Evolutionary conservation across 2,329 filamentous ascomycete species (phyloP).

Genomic region (Eurotiales sp.): DNA sequence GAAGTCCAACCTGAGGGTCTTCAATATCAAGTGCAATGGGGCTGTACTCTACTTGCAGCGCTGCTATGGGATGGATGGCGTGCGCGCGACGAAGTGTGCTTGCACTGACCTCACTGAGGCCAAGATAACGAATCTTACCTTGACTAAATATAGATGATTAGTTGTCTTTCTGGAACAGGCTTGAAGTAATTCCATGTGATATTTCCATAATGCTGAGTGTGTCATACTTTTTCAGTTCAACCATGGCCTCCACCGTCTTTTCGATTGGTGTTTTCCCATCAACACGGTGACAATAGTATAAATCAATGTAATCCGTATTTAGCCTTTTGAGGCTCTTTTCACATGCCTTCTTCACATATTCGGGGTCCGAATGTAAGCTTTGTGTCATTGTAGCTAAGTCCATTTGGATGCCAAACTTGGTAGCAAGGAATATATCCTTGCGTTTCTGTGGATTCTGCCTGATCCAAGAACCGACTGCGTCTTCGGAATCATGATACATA

Average conservation of each 20-base stretch:
- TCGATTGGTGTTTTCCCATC: slow-evolving; percentile 48
- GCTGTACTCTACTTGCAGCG: slow-evolving; percentile 52
- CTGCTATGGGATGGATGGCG: slow-evolving; percentile 45
- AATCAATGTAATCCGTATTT: slow-evolving; percentile 10
- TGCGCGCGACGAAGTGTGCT: slow-evolving; percentile 48
- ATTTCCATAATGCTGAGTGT: too few species aligned
- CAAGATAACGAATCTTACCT: slow-evolving; percentile 50
- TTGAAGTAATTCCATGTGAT: too few species aligned
- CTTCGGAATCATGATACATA: slow-evolving; percentile 9
- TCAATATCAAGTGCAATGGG: slow-evolving; percentile 49
- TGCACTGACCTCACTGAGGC: slow-evolving; percentile 45
- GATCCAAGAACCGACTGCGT: slow-evolving; percentile 7
- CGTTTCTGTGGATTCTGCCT: slow-evolving; percentile 6
- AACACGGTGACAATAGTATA: slow-evolving; percentile 53
- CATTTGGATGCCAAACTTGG: slow-evolving; percentile 10
- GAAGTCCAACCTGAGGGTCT: slow-evolving; percentile 43
- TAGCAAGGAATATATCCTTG: slow-evolving; percentile 16
- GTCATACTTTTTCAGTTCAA: slow-evolving; percentile 16
- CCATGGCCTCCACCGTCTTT: slow-evolving; percentile 30
- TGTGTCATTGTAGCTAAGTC: not conserved
- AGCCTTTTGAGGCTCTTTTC: slow-evolving; percentile 7
- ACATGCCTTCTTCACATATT: slow-evolving; percentile 14
- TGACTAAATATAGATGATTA: too few species aligned
- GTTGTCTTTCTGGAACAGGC: too few species aligned
- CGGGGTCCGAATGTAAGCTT: slow-evolving; percentile 7